Evolutionary conservation across 2,329 filamentous ascomycete genomes (phyloP).

Genomic region (Pyrenophora graminea): DNA sequence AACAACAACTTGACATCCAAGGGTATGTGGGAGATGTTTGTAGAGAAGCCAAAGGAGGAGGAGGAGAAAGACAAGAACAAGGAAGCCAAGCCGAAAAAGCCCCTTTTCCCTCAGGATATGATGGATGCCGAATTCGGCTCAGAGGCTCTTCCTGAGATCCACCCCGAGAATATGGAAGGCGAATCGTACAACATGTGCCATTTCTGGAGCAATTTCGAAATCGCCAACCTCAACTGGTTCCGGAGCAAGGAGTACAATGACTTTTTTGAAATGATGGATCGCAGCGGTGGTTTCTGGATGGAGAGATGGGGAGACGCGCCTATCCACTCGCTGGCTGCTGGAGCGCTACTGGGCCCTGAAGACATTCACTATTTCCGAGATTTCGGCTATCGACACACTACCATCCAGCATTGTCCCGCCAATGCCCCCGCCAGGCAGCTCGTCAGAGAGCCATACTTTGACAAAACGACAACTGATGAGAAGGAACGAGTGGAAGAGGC

Average conservation of each 20-base stretch:
- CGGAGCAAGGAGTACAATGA: slow-evolving; percentile 96
- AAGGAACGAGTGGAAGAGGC: slow-evolving; percentile 89
- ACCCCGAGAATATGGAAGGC: slow-evolving; percentile 92
- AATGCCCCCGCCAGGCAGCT: slow-evolving; percentile 91
- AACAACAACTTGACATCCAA: slow-evolving; percentile 87
- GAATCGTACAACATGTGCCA: slow-evolving; percentile 99
- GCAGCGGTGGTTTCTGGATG: slow-evolving; percentile 98
- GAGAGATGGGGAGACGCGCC: slow-evolving; percentile 98
- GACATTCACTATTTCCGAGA: slow-evolving; percentile 99
- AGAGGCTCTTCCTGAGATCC: slow-evolving; percentile 75
- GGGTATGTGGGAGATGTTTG: slow-evolving; percentile 98
- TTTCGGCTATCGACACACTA: slow-evolving; percentile 97
- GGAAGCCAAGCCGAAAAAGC: slow-evolving; percentile 67
- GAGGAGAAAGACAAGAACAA: slow-evolving; percentile 62
- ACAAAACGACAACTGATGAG: slow-evolving; percentile 78
- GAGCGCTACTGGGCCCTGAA: slow-evolving; percentile 75
- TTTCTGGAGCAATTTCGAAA: slow-evolving; percentile 99
- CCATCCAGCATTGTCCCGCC: slow-evolving; percentile 96
- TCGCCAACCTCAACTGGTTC: slow-evolving; percentile 93
- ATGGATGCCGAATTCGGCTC: slow-evolving; percentile 73
- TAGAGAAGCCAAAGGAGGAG: slow-evolving; percentile 72
- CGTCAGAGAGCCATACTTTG: slow-evolving; percentile 76
- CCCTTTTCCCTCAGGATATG: slow-evolving; percentile 79
- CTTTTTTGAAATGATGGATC: slow-evolving; percentile 99
- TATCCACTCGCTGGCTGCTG: slow-evolving; percentile 95